Evolutionary conservation across 148 eudicot genomes (phyloP), one percentile per base, ranked within the genome.

Genomic region (Vaccinium corymbosum): DNA sequence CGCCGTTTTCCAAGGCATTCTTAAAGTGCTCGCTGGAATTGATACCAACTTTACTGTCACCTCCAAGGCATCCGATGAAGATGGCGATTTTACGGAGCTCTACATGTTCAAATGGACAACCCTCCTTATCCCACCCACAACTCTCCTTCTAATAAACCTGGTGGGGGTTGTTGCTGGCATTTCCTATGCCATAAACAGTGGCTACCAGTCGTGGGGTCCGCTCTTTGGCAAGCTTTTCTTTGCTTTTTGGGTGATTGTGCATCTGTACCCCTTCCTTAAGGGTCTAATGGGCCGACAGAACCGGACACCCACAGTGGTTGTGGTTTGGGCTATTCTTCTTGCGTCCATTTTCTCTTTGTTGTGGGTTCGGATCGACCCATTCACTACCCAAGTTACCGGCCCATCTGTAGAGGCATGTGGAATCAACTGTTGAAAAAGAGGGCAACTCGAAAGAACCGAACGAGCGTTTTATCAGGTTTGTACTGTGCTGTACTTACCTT

Each of bases 31-130:
- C 10, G 94, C 96, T 5, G 93, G 93, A 1, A 92, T 93, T 8
- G 96, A 93, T 85, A 93, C 96, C 85, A 93, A 93, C 81, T 93
- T 93, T 85, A 93, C 96, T 4, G 96, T 93, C 85, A 93, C 96
- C 61, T 89, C 96, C 42, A 93, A 93, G 87, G 94, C 94, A 17
- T 84, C 90, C 1, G 94, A 94, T 22, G 94, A 94, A 81, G 97
- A 94, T 0, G 95, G 97, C 8, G 95, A 94, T 48, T 94, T 86
- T 78, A 82, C 97, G 1, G 97, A 94, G 87, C 94, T 94, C 19
- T 94, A 94, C 89, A 53, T 91, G 89, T 91, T 94, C 86, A 94
- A 94, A 74, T 94, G 97, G 97, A 92, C 97, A 3, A 90, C 97
- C 5, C 97, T 94, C 61, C 88, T 94, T 7, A 89, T 94, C 56